Evolutionary conservation across 2,329 filamentous ascomycete species (phyloP), one percentile per base, ranked within the genome.

Genomic region (Immersiporthe knoxdaviesiana): DNA sequence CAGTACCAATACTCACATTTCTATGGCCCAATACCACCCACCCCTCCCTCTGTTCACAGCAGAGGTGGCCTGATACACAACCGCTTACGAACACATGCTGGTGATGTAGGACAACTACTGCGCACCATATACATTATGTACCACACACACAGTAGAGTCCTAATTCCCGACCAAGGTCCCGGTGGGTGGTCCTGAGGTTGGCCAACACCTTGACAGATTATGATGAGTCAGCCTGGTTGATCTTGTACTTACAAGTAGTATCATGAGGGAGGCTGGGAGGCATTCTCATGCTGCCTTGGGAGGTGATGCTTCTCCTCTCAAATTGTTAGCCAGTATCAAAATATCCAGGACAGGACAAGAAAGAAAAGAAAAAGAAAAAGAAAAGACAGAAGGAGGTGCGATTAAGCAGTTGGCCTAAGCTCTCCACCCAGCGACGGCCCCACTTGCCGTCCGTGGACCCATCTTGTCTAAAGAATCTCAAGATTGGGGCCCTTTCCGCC

Each of bases 341-440:
- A 27, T 0, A 52, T n/a, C 50, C 16, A 16, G 24, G n/a, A 63
- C 24, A 44, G 1, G n/a, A 14, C 35, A 44, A n/a, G n/a, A 41
- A 10, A 21, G 14, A 27, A 8, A n/a, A 18, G 32, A n/a, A 10
- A 12, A 24, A 24, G 35, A 12, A 44, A 14, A 44, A 39, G 12
- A 30, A 21, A 21, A 12, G 14, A 6, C 18, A n/a, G 16, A 5
- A 21, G 21, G 60, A 41, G 39, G 60, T 63, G 60, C 39, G 47
- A 35, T 63, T 47, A 63, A 63, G 60, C 60, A 63, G 41, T 41
- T 50, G 60, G 60, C 27, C 60, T 39, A 44, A 63, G 60, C 60
- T 63, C 27, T 24, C 6, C 37, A 27, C 18, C 16, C 14, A 16
- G 24, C 2, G 24, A 30, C 60, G 60, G 60, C 39, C 27, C 60